Percentiles rank a stretch among this genome's conserved stretches.
Evolutionary conservation across 148 eudicot species (phyloP).

Genomic region (Rhododendron ovatum): DNA sequence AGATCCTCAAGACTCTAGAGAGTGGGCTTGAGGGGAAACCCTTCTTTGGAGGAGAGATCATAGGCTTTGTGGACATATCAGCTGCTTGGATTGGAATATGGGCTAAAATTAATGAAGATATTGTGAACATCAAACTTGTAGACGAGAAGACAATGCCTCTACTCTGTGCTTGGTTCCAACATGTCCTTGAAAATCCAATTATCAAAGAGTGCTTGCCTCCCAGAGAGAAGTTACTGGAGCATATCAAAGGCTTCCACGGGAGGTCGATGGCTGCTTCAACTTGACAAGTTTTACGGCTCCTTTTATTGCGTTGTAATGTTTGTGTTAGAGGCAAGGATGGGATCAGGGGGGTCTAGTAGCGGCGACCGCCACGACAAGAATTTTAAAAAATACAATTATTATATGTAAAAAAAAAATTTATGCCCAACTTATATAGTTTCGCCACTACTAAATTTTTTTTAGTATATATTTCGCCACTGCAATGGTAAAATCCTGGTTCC

Average conservation of each 20-base stretch:
- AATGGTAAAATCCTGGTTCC: too few species aligned
- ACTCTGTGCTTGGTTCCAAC: not conserved
- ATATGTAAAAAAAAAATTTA: too few species aligned
- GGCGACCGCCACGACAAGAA: too few species aligned
- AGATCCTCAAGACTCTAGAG: constrained; percentile 6
- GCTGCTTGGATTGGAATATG: constrained; percentile 18
- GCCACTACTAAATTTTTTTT: too few species aligned
- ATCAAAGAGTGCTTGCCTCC: constrained; percentile 17
- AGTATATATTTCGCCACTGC: too few species aligned
- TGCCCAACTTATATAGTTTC: too few species aligned
- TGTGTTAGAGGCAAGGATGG: too few species aligned
- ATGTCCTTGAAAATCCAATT: constrained; percentile 9
- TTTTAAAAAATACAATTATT: too few species aligned
- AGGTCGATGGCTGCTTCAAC: not conserved
- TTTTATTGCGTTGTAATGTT: too few species aligned
- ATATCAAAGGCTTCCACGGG: not conserved
- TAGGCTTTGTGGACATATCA: constrained; percentile 17
- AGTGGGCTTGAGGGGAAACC: constrained; percentile 15
- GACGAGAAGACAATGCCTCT: constrained; percentile 6
- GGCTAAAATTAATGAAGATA: constrained; percentile 6
- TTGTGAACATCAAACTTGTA: constrained; percentile 5
- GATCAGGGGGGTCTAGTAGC: too few species aligned
- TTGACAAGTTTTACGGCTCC: not conserved
- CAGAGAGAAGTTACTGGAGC: not conserved
- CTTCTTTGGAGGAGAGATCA: constrained; percentile 12